phyloP scores from a whole-genome alignment of 441 rosid species.

The Isatis lusitanica region DNA sequence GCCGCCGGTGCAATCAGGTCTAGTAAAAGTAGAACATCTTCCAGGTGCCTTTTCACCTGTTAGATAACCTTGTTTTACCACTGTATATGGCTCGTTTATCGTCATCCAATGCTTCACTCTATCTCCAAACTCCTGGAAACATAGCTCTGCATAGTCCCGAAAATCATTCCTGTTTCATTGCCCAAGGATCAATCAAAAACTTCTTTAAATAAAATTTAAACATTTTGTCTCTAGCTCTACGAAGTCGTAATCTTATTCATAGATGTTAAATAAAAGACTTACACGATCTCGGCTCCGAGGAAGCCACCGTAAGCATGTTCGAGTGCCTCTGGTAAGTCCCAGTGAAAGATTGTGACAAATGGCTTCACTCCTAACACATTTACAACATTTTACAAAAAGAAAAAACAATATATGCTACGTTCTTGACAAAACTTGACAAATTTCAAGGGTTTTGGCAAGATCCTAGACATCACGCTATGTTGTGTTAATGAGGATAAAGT shows the following conservation, averaged over 20 bases:
- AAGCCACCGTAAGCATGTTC: constrained; percentile 56
- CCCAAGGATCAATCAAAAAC: constrained; percentile 8
- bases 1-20: constrained; percentile 52
- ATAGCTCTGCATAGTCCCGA: constrained; percentile 49
- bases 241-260: no score
- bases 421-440: background rate
- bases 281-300: constrained; percentile 43
- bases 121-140: constrained; percentile 67
- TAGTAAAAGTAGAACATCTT: constrained; percentile 57
- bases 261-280: constrained; percentile 15
- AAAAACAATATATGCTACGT: background rate
- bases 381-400: background rate
- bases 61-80: constrained; percentile 45
- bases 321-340: constrained; percentile 53
- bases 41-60: constrained; percentile 43
- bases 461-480: background rate
- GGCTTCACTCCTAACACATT: constrained; percentile 45
- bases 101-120: constrained; percentile 79
- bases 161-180: constrained; percentile 42
- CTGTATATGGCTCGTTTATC: constrained; percentile 60
- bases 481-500: no score
- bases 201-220: no score
- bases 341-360: constrained; percentile 55
- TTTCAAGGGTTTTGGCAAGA: background rate
- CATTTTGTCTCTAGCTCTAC: no score